phyloP scores from a whole-genome alignment of 1,139 yeast species.

The Protomyces macrosporus region DNA sequence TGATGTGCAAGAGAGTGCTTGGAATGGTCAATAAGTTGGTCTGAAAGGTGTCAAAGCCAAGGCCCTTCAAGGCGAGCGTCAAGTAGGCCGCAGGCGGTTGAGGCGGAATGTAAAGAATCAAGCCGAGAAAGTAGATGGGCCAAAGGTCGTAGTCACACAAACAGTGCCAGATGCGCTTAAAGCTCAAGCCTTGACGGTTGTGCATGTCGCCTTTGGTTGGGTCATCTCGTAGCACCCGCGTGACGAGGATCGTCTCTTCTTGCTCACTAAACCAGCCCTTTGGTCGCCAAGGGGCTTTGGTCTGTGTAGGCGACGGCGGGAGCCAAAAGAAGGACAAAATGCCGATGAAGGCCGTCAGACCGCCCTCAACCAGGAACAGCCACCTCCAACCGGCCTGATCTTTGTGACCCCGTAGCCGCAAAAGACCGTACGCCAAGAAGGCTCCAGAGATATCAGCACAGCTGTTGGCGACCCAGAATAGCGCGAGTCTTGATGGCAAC shows the following conservation, averaged over 20 bases:
- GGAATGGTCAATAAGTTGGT: constrained; percentile 44
- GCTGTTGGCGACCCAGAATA: constrained; percentile 44
- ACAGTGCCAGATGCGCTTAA: constrained; percentile 43
- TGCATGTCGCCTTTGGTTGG: constrained; percentile 63
- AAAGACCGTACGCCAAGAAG: constrained; percentile 46
- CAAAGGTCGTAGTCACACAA: constrained; percentile 52
- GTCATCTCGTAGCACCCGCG: constrained; percentile 57
- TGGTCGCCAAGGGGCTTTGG: constrained; percentile 45
- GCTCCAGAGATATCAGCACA: constrained; percentile 38
- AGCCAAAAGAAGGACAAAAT: constrained; percentile 47
- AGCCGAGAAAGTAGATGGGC: constrained; percentile 53
- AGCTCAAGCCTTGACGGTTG: constrained; percentile 53
- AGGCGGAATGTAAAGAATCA: constrained; percentile 44
- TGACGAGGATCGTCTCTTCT: constrained; percentile 56
- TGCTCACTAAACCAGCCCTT: constrained; percentile 58
- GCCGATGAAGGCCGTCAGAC: constrained; percentile 50
- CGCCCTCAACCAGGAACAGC: constrained; percentile 56
- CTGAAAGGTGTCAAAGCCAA: constrained; percentile 55
- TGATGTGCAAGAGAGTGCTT: constrained; percentile 42
- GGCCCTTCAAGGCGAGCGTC: constrained; percentile 48
- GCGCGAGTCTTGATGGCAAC: constrained; percentile 45
- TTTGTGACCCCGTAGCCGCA: constrained; percentile 43
- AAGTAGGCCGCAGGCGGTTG: constrained; percentile 48
- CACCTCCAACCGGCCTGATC: constrained; percentile 53
- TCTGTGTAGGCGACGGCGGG: constrained; percentile 58